Percentiles rank a stretch among this genome's conserved stretches.
Evolutionary conservation across 768 basidiomycete genomes (phyloP).

Genomic region (Daedaleopsis nitida): DNA sequence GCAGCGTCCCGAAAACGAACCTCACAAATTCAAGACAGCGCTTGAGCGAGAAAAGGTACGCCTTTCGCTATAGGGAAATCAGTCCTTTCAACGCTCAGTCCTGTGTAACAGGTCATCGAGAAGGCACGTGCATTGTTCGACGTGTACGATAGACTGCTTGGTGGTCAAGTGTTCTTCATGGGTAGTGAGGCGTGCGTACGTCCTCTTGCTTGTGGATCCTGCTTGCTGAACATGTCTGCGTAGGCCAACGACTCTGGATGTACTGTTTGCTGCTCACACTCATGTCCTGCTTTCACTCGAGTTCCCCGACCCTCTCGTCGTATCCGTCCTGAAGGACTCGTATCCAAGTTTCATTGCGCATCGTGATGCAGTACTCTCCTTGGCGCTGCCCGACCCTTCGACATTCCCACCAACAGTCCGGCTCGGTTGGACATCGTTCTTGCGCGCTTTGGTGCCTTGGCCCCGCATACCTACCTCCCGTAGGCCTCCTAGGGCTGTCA

Average conservation of each 20-base stretch:
- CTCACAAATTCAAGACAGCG: conserved; percentile 48
- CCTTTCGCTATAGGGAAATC: background rate
- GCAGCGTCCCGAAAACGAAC: conserved; percentile 34
- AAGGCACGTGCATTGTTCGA: conserved; percentile 60
- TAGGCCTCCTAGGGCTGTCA: conserved; percentile 31
- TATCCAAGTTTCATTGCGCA: conserved; percentile 63
- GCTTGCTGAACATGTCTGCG: background rate
- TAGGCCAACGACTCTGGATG: conserved; percentile 67
- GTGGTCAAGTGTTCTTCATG: conserved; percentile 47
- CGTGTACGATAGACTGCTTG: conserved; percentile 59
- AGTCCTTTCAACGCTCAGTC: background rate
- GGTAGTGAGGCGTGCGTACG: conserved; percentile 33
- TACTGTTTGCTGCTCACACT: conserved; percentile 68
- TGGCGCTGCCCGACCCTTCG: conserved; percentile 31
- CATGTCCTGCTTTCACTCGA: conserved; percentile 59
- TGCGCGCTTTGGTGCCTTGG: conserved; percentile 39
- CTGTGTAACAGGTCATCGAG: conserved; percentile 49
- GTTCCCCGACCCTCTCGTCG: conserved; percentile 62
- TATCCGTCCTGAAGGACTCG: conserved; percentile 52
- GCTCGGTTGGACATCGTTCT: conserved; percentile 25
- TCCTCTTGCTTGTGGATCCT: conserved; percentile 32
- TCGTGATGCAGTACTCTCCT: conserved; percentile 49
- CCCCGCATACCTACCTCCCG: conserved; percentile 14
- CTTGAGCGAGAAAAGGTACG: conserved; percentile 69
- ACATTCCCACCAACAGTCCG: conserved; percentile 21